Percentiles rank a stretch among this genome's conserved stretches.
These are phyloP conservation scores for Flammula alnicola DNA, from an alignment of 1,284 basidiomycete genomes.

Conservation along the genomic window DNA sequence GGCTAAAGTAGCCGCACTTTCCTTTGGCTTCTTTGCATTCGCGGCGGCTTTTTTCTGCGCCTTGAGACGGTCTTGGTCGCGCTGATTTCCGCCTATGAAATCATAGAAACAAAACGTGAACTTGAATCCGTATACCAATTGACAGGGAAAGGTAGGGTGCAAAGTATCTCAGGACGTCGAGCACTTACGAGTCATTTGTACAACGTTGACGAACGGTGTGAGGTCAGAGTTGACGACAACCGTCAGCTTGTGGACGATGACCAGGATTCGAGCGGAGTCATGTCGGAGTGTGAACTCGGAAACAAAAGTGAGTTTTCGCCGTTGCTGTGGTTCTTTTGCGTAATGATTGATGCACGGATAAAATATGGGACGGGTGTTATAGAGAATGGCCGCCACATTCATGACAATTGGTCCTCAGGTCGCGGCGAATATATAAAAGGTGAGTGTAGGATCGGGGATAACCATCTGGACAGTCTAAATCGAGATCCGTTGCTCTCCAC, in stretches of 20 bases:
- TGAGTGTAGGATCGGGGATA: constrained; percentile 20
- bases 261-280: constrained; percentile 15
- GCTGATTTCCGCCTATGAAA: constrained; percentile 82
- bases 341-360: too few species aligned
- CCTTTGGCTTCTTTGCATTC: constrained; percentile 65
- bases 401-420: too few species aligned
- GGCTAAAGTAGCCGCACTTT: constrained; percentile 61
- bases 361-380: too few species aligned
- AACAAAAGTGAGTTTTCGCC: too few species aligned
- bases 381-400: too few species aligned
- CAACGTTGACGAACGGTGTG: constrained; percentile 3
- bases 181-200: constrained; percentile 62
- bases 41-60: constrained; percentile 72
- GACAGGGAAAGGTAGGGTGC: constrained; percentile 17
- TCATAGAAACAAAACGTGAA: too few species aligned
- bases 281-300: constrained; percentile 21
- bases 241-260: background rate
- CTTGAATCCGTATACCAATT: too few species aligned
- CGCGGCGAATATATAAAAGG: too few species aligned
- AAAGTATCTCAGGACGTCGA: constrained; percentile 8
- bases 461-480: constrained; percentile 13
- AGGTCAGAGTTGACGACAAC: constrained; percentile 9
- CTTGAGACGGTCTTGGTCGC: constrained; percentile 72
- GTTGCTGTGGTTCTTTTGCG: too few species aligned
- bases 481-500: constrained; percentile 12